A percentile compares a stretch with the other conserved stretches of the same genome.
phyloP scores from a whole-genome alignment of 148 eudicot genomes.

The Limonium bicolor region DNA sequence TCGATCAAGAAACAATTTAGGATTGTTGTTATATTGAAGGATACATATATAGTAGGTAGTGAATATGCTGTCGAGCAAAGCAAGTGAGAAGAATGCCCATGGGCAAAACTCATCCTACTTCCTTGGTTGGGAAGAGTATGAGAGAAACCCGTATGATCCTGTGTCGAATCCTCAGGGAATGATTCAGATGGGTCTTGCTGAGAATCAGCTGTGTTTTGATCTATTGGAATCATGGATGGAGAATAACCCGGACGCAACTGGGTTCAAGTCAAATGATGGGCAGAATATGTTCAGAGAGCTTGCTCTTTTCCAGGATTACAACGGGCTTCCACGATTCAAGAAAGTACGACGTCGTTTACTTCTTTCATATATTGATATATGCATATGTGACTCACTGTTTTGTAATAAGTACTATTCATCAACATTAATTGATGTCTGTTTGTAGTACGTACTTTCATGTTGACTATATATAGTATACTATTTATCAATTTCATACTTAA shows the following conservation, averaged over 20 bases:
- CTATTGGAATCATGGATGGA: conserved; percentile 51
- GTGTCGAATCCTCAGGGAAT: conserved; percentile 36
- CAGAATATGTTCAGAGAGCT: conserved; percentile 43
- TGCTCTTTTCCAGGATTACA: conserved; percentile 79
- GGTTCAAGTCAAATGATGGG: conserved; percentile 33
- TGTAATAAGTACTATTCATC: too few species aligned
- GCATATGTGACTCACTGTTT: too few species aligned
- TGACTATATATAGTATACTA: background rate
- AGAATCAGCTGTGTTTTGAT: conserved; percentile 65
- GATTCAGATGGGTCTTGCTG: conserved; percentile 82
- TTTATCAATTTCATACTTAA: background rate
- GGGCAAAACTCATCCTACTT: conserved; percentile 83
- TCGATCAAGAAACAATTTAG: background rate
- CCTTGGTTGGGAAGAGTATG: conserved; percentile 69
- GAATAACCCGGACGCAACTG: conserved; percentile 41
- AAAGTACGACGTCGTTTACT: conserved; percentile 16
- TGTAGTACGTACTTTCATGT: background rate
- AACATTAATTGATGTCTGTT: too few species aligned
- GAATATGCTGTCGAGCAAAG: conserved; percentile 36
- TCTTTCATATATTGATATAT: too few species aligned
- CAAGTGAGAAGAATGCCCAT: conserved; percentile 32
- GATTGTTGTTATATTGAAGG: background rate
- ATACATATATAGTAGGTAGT: too few species aligned
- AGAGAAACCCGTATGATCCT: conserved; percentile 46
- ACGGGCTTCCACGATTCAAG: conserved; percentile 66